Evolutionary conservation across 139 green algal species (phyloP).

Genomic region (Chlorella vulgaris): DNA sequence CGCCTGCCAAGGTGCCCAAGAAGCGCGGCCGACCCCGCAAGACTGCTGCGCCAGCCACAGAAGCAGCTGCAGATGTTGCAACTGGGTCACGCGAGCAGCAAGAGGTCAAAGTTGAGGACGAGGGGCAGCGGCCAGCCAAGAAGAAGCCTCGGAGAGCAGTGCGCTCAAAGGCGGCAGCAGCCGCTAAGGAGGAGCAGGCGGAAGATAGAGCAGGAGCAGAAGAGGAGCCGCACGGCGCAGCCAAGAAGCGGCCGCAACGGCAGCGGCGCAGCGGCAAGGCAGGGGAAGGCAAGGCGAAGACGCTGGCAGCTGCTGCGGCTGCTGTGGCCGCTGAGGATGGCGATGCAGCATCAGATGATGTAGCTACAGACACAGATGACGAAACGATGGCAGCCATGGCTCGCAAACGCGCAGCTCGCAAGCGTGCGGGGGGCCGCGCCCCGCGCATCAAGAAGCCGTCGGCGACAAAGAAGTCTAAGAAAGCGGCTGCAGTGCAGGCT

Average conservation of each 20-base stretch:
- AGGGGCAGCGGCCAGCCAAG: not conserved
- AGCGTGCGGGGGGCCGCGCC: not conserved
- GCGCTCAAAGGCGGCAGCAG: not conserved
- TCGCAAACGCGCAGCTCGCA: not conserved
- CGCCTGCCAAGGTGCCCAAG: no score
- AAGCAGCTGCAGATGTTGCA: not conserved
- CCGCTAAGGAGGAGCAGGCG: not conserved
- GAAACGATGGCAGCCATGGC: not conserved
- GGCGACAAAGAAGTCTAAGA: not conserved
- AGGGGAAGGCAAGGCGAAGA: not conserved
- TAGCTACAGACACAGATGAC: constrained; percentile 3
- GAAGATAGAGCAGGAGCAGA: not conserved
- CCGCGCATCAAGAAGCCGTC: not conserved
- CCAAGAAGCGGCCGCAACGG: not conserved
- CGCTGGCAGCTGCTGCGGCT: not conserved
- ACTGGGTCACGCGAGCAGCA: not conserved
- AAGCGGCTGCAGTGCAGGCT: not conserved
- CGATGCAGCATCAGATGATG: not conserved
- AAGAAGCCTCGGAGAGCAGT: not conserved
- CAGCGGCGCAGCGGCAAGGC: not conserved
- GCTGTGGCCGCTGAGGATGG: not conserved
- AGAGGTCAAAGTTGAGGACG: not conserved
- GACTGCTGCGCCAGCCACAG: not conserved
- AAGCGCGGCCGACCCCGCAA: constrained; percentile 19
- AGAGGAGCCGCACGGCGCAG: not conserved